A percentile compares a stretch with the other conserved stretches of the same genome.
Evolutionary conservation across 352 stramenopile species (phyloP).

Genomic region (Pythium oligandrum): DNA sequence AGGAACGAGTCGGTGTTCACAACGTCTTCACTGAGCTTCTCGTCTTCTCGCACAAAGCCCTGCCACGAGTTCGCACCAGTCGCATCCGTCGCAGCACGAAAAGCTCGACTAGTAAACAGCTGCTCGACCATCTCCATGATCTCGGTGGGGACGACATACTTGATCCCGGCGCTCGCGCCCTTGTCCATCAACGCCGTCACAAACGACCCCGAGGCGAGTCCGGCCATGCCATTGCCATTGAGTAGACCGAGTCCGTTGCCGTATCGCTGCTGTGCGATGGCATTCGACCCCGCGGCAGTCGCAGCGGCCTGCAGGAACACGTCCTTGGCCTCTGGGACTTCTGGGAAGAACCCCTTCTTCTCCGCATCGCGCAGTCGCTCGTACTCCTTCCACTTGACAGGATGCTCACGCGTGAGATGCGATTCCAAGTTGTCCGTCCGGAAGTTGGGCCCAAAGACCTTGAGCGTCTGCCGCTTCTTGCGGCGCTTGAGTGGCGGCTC

Average conservation of each 20-base stretch:
- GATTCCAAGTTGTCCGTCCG: slow-evolving; percentile 55
- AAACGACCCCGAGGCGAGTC: not conserved
- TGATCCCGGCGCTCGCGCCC: slow-evolving; percentile 2
- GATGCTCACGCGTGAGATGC: slow-evolving; percentile 44
- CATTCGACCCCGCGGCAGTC: slow-evolving; percentile 8
- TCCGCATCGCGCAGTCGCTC: slow-evolving; percentile 37
- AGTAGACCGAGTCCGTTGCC: not conserved
- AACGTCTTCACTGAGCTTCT: not conserved
- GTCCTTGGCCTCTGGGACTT: slow-evolving; percentile 24
- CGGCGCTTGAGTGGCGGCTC: slow-evolving; percentile 28
- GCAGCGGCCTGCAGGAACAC: slow-evolving; percentile 6
- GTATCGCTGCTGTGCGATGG: not conserved
- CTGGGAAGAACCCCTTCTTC: slow-evolving; percentile 44
- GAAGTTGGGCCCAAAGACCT: slow-evolving; percentile 54
- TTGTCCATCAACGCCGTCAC: slow-evolving; percentile 13
- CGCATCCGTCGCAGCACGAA: not conserved
- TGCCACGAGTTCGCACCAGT: not conserved
- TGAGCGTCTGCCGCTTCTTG: slow-evolving; percentile 59
- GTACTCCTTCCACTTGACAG: slow-evolving; percentile 44
- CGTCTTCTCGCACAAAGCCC: not conserved
- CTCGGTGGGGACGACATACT: slow-evolving; percentile 23
- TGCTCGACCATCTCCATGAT: slow-evolving; percentile 41
- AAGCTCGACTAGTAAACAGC: slow-evolving; percentile 21
- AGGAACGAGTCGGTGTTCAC: slow-evolving; percentile 3
- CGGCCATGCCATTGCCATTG: not conserved